Percentiles rank a stretch among this genome's conserved stretches.
phyloP scores from a whole-genome alignment of 2,329 filamentous ascomycete species.

The Neurospora sp. region DNA sequence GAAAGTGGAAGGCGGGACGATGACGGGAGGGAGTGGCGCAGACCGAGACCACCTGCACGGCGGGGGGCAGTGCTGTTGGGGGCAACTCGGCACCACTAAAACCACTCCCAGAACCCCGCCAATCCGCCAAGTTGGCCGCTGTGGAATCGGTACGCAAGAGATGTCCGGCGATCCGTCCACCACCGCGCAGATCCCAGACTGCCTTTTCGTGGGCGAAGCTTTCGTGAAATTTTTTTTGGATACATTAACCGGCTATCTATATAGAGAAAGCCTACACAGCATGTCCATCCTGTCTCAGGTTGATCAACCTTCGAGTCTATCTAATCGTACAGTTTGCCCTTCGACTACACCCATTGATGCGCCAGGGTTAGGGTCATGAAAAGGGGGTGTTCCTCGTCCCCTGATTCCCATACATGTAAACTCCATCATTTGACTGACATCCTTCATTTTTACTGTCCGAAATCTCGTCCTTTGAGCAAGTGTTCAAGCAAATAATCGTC shows the following conservation, averaged over 20 bases:
- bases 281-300: background rate
- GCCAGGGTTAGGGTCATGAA: background rate
- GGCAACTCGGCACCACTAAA: background rate
- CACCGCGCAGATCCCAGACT: background rate
- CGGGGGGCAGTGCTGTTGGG: background rate
- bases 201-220: background rate
- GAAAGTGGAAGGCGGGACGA: background rate
- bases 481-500: background rate
- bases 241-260: background rate
- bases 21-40: background rate
- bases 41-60: background rate
- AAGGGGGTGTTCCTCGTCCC: background rate
- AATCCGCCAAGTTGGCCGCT: background rate
- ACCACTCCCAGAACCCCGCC: background rate
- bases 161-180: background rate
- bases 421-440: too few species aligned
- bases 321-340: background rate
- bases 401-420: background rate
- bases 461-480: background rate
- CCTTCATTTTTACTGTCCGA: too few species aligned
- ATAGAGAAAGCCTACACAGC: fast-evolving
- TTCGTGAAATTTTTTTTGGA: background rate
- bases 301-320: background rate
- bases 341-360: background rate
- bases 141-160: background rate